These are phyloP conservation scores for Cordyceps javanica DNA, from an alignment of 2,329 filamentous ascomycete genomes.

Conservation along the genomic window DNA sequence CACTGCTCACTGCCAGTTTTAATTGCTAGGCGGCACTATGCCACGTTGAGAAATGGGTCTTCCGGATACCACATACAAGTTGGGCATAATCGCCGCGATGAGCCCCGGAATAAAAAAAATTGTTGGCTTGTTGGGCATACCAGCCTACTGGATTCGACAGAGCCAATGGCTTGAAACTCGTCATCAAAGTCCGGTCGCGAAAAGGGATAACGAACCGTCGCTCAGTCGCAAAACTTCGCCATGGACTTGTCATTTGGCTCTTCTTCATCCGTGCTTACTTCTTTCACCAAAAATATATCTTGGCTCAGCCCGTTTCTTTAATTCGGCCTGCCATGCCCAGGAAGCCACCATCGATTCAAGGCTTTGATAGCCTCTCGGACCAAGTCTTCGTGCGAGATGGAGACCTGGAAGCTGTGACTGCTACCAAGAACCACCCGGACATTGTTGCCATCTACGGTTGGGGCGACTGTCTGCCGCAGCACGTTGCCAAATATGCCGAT, in stretches of 20 bases:
- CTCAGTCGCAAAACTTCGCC: background rate
- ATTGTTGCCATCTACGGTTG: constrained; percentile 50
- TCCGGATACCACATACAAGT: background rate
- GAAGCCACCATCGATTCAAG: constrained; percentile 28
- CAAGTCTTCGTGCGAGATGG: constrained; percentile 41
- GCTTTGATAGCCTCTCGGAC: constrained; percentile 41
- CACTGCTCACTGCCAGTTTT: too few relatives aligned
- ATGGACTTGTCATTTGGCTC: background rate
- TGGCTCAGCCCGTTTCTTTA: background rate
- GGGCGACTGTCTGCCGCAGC: constrained; percentile 49
- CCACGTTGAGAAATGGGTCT: background rate
- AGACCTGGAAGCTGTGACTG: constrained; percentile 19
- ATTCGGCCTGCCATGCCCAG: background rate
- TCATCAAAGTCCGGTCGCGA: constrained; percentile 8
- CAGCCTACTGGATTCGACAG: too few relatives aligned
- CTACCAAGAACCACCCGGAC: constrained; percentile 29
- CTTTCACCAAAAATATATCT: background rate
- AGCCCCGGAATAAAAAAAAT: background rate
- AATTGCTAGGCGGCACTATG: too few relatives aligned
- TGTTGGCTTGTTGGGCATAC: constrained; percentile 2
- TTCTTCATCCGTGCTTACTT: background rate
- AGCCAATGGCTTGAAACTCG: background rate
- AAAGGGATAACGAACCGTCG: background rate
- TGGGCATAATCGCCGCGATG: background rate
- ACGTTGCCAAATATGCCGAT: constrained; percentile 50